Evolutionary conservation across 768 basidiomycete genomes (phyloP).

Genomic region (Panaeolus papilionaceus): DNA sequence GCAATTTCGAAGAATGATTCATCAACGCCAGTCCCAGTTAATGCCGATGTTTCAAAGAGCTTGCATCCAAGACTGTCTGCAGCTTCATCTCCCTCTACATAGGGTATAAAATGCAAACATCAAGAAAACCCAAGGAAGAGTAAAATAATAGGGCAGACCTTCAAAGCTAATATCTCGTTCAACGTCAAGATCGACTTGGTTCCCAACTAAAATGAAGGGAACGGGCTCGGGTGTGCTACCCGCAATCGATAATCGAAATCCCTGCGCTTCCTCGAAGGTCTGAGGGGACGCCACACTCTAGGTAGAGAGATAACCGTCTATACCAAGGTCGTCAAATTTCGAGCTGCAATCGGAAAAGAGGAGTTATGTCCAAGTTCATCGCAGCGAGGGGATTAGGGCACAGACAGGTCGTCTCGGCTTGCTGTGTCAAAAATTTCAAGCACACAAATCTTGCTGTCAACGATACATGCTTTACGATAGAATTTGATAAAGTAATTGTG

Average conservation of each 20-base stretch:
- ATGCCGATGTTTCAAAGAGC: slow-evolving; percentile 95
- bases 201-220: slow-evolving; percentile 96
- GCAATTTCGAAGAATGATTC: slow-evolving; percentile 76
- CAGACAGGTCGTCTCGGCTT: slow-evolving; percentile 95
- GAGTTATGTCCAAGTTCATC: not conserved
- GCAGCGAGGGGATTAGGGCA: not conserved
- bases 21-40: slow-evolving; percentile 95
- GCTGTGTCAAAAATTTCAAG: slow-evolving; percentile 97
- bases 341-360: slow-evolving; percentile 80
- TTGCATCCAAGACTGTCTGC: slow-evolving; percentile 94
- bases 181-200: slow-evolving; percentile 94
- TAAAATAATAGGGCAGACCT: slow-evolving; percentile 51
- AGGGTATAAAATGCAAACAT: too few species aligned
- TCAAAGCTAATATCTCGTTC: slow-evolving; percentile 96
- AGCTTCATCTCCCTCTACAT: slow-evolving; percentile 90
- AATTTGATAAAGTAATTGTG: slow-evolving; percentile 93
- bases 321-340: slow-evolving; percentile 97
- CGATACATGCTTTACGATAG: slow-evolving; percentile 94
- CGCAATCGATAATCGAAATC: slow-evolving; percentile 94
- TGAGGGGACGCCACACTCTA: slow-evolving; percentile 96
- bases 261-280: slow-evolving; percentile 96
- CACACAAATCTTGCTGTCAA: slow-evolving; percentile 96
- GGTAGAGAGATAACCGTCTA: slow-evolving; percentile 96
- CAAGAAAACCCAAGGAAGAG: not conserved
- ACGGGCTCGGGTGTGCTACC: slow-evolving; percentile 80